Evolutionary conservation across 2,329 filamentous ascomycete genomes (phyloP).

Genomic region (Aspergillus glaucus): DNA sequence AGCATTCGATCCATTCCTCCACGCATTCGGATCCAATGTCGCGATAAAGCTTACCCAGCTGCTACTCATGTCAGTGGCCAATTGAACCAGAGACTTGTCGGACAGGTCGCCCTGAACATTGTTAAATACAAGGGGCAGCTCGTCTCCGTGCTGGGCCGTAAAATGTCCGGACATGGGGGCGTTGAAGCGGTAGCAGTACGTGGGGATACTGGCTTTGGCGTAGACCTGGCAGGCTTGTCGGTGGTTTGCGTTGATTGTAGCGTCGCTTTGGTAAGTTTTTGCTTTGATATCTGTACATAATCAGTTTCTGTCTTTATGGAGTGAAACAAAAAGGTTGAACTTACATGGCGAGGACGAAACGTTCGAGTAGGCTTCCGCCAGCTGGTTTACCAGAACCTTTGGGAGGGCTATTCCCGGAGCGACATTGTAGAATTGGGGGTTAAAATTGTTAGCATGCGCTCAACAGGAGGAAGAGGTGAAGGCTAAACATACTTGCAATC

Average conservation of each 20-base stretch:
- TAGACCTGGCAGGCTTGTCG: neutral
- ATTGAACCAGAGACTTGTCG: neutral
- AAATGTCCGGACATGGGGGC: neutral
- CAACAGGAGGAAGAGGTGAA: neutral
- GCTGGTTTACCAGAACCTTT: neutral
- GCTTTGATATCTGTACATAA: too few relatives aligned
- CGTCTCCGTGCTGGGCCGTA: neutral
- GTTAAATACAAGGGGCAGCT: neutral
- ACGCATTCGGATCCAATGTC: neutral
- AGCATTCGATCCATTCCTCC: neutral
- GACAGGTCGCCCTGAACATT: neutral
- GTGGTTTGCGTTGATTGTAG: neutral
- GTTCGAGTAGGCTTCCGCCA: neutral
- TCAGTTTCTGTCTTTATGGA: too few relatives aligned
- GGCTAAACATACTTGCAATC: neutral
- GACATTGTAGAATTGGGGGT: neutral
- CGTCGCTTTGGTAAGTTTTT: neutral
- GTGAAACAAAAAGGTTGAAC: neutral
- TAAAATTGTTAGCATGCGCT: neutral
- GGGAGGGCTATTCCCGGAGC: neutral
- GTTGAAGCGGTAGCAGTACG: neutral
- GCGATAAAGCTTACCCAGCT: neutral
- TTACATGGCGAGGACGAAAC: neutral
- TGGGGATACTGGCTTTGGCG: neutral
- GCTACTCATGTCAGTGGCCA: neutral